A percentile compares a stretch with the other conserved stretches of the same genome.
phyloP scores from a whole-genome alignment of 805 yeast genomes.

The Hanseniaspora occidentalis region DNA sequence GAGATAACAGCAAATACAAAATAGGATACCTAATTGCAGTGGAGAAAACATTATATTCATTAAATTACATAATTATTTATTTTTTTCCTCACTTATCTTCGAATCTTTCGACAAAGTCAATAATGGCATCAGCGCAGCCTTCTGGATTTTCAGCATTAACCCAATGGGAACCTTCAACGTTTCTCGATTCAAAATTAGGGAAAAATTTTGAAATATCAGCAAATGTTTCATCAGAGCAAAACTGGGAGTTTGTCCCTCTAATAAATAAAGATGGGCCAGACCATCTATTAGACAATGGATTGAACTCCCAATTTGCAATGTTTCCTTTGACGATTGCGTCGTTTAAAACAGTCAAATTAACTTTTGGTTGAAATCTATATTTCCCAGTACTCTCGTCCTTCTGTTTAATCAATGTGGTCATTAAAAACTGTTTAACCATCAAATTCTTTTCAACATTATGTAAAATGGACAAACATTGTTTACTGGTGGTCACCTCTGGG shows the following conservation, averaged over 20 bases:
- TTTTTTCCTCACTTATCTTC: constrained; percentile 17
- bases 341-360: constrained; percentile 64
- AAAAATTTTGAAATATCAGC: constrained; percentile 64
- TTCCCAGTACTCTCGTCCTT: constrained; percentile 17
- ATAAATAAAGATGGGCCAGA: constrained; percentile 66
- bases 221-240: constrained; percentile 72
- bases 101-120: constrained; percentile 45
- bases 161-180: constrained; percentile 87
- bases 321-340: constrained; percentile 51
- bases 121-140: constrained; percentile 53
- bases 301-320: constrained; percentile 70
- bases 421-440: constrained; percentile 60
- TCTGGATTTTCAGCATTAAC: constrained; percentile 75
- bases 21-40: neutral
- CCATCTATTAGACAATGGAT: constrained; percentile 40
- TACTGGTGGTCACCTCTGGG: constrained; percentile 32
- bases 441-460: constrained; percentile 47
- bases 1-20: neutral
- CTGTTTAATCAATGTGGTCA: constrained; percentile 29
- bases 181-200: constrained; percentile 64
- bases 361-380: constrained; percentile 22
- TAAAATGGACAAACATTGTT: constrained; percentile 57
- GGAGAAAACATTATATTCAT: neutral
- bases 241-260: constrained; percentile 63
- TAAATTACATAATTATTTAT: neutral